Percentiles rank a stretch among this genome's conserved stretches.
These are phyloP conservation scores for Aspergillus hortae DNA, from an alignment of 2,329 filamentous ascomycete genomes.

Conservation along the genomic window DNA sequence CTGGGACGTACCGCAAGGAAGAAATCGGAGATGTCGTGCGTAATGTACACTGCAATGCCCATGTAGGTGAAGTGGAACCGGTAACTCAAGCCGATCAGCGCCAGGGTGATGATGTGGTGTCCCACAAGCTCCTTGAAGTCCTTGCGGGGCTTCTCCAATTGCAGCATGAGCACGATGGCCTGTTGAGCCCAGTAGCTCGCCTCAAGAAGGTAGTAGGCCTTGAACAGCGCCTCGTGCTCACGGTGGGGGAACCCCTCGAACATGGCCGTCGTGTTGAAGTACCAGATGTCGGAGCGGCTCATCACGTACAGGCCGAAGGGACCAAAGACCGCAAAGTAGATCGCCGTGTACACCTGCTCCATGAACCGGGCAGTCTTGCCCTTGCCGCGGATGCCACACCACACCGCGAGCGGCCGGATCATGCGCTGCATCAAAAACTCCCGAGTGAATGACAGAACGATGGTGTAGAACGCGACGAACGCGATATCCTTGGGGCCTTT, in stretches of 20 bases:
- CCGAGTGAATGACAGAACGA: constrained; percentile 87
- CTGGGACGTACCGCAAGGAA: constrained; percentile 72
- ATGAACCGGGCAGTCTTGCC: constrained; percentile 88
- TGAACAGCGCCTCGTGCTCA: constrained; percentile 76
- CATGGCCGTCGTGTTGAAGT: constrained; percentile 88
- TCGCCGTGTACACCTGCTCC: constrained; percentile 91
- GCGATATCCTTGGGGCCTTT: constrained; percentile 85
- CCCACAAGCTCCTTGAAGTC: constrained; percentile 91
- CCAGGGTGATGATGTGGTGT: constrained; percentile 85
- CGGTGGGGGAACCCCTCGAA: constrained; percentile 84
- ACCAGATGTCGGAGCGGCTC: constrained; percentile 88
- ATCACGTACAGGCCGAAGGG: constrained; percentile 87
- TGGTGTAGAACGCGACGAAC: constrained; percentile 83
- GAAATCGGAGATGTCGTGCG: constrained; percentile 91
- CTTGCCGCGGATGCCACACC: constrained; percentile 65
- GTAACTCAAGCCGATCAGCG: constrained; percentile 82
- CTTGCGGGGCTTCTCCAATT: constrained; percentile 89
- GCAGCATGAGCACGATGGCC: constrained; percentile 78
- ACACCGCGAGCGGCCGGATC: constrained; percentile 70
- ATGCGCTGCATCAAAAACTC: constrained; percentile 95
- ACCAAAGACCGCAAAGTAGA: constrained; percentile 82
- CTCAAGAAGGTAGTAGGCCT: constrained; percentile 94
- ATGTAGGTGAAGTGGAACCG: constrained; percentile 97
- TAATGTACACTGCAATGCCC: constrained; percentile 87
- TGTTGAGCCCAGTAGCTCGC: constrained; percentile 96